Base-by-base conservation (phyloP, 192 early-diverging fungal genomes). In the Mortierella claussenii region DNA sequence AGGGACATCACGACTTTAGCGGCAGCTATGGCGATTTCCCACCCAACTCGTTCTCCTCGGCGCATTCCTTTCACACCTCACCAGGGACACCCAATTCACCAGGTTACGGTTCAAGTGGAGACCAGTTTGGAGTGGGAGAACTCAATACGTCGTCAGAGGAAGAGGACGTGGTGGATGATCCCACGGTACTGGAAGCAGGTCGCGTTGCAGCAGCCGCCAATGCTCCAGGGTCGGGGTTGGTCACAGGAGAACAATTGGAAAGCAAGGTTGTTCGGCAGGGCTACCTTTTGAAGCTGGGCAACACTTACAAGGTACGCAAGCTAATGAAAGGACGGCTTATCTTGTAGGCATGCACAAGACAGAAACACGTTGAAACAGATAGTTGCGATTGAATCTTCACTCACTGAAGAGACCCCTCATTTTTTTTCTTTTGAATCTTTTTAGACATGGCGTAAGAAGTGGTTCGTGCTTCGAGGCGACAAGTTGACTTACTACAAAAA, bases 401-500 rank as follows among this genome's bases (percentile, higher is more conserved):
- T 27, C 3, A 28, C 48, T 58, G 17, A 20, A 12, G 1, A 20
- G 1, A 11, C 43, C 24, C 20, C 28, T 40, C 58, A 52, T 42
- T 50, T 47, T 53, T 20, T 26, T 52, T 4, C 55, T 30, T 60
- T 64, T 57, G 15, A 31, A 37, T 24, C 21, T 30, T 26, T 42
- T 60, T 47, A 82, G 81, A 83, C 70, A 21, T 89, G 88, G 88
- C 81, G 82, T 52, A 89, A 86, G 55, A 81, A 87, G 47, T 89
- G 85, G 88, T 89, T 89, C 74, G 88, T 88, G 8, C 60, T 89
- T 13, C 61, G 87, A 32, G 83, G 79, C 26, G 82, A 84, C 51
- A 83, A 80, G 26, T 51, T 89, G 49, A 70, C 83, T 1, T 89
- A 88, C 65, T 89, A 89, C 65, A 83, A 89, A 55, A 81, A 89